Evolutionary conservation across 2,329 filamentous ascomycete species (phyloP), one percentile per base, ranked within the genome.

Genomic region (Botryotinia convoluta): DNA sequence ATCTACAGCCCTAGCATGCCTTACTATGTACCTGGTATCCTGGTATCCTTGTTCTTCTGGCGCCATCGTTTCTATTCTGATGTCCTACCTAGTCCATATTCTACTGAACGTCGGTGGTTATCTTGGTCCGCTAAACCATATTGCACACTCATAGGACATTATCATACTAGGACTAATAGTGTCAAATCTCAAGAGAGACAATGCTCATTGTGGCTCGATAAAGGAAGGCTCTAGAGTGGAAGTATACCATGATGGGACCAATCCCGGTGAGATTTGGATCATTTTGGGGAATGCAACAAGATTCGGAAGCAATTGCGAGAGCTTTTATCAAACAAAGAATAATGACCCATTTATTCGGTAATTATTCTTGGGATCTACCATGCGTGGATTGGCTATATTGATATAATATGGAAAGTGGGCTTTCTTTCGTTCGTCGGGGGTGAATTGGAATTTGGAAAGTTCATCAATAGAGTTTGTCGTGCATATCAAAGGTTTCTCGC

Each of bases 1-100:
- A 76, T 76, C 72, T 76, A 75, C 76, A 79, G 77, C 77, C 77
- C 78, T 79, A 75, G 76, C 73, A 76, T 72, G 74, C 74, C 76
- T 74, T 61, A 35, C 54, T 62, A 60, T 63, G 39, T 63, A 42
- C 71, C 71, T 73, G 57, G 64, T 54, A 69, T 74, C 75, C 75
- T 74, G 71, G 74, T 76, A 74, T 75, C 77, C 75, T 75, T 77
- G 69, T 44, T 61, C 69, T 73, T 77, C 65, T 76, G 77, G 75
- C 77, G 75, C 75, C 75, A 77, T 76, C 68, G 67, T 75, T 77
- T 76, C 75, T 76, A 77, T 77, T 78, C 72, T 75, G 75, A 77
- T 74, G 72, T 76, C 61, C 73, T 74, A 75, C 71, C 74, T 75
- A 74, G 72, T 61, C 62, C 48, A 64, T 29, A 72, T 62, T 51